These are phyloP conservation scores for Elymus sibiricus DNA, from an alignment of 176 grass and related monocot genomes.

Conservation along the genomic window DNA sequence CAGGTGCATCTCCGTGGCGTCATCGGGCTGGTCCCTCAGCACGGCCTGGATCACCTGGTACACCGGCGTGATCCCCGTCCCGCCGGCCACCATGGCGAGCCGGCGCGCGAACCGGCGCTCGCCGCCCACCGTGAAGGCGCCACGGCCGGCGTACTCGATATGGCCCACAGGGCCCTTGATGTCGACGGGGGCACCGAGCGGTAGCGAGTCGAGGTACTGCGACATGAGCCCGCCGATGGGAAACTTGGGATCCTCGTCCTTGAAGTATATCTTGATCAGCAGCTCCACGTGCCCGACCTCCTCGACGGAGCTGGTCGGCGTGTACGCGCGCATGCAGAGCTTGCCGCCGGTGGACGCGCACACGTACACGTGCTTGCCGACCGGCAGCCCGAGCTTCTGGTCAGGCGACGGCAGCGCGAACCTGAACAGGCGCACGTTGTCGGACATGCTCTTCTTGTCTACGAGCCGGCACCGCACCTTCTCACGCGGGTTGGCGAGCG, in stretches of 20 bases:
- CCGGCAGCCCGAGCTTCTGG: constrained; percentile 55
- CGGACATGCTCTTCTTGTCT: constrained; percentile 43
- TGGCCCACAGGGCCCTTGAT: constrained; percentile 67
- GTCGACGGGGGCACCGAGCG: constrained; percentile 36
- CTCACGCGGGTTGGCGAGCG: constrained; percentile 49
- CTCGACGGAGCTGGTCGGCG: constrained; percentile 59
- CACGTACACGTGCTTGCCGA: constrained; percentile 76
- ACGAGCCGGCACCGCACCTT: constrained; percentile 59
- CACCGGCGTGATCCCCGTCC: constrained; percentile 79
- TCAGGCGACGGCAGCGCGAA: constrained; percentile 49
- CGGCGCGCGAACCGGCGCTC: constrained; percentile 34
- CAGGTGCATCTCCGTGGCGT: constrained; percentile 71
- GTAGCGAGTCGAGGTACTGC: constrained; percentile 66
- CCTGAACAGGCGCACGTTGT: constrained; percentile 57
- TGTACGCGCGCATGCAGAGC: constrained; percentile 79
- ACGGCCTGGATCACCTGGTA: constrained; percentile 95
- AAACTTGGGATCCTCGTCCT: constrained; percentile 53
- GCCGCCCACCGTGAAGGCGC: constrained; percentile 49
- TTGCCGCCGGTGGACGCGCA: constrained; percentile 53
- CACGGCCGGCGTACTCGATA: constrained; percentile 67
- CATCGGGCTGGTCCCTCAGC: constrained; percentile 59
- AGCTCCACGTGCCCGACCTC: constrained; percentile 70
- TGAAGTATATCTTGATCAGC: constrained; percentile 83
- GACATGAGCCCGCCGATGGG: constrained; percentile 73
- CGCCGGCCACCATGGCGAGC: constrained; percentile 76